Conservation (phyloP, 306 rosid species). For the Trifolium subterraneum region DNA sequence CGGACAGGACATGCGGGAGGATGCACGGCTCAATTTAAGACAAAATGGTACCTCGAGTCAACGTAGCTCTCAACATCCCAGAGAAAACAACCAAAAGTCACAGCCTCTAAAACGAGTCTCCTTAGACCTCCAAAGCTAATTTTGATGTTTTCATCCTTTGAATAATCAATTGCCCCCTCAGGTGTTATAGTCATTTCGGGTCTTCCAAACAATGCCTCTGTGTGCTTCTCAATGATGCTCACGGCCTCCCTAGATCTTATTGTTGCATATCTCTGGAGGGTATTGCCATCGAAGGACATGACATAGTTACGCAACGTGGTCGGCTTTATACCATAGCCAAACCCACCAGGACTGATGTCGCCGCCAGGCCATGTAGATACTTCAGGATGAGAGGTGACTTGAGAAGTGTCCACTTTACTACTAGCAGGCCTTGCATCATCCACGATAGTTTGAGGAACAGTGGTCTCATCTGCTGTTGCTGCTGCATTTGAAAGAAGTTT, state of each 20-base stretch:
- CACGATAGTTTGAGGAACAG: conserved; percentile 44
- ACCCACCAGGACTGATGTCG: conserved; percentile 55
- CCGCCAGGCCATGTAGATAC: conserved; percentile 63
- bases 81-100: conserved; percentile 89
- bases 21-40: conserved; percentile 53
- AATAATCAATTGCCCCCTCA: conserved; percentile 72
- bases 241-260: conserved; percentile 91
- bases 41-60: conserved; percentile 91
- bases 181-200: conserved; percentile 77
- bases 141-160: conserved; percentile 71
- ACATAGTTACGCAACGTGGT: conserved; percentile 80
- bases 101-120: conserved; percentile 89
- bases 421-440: conserved; percentile 49
- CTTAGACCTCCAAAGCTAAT: conserved; percentile 88
- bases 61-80: conserved; percentile 97
- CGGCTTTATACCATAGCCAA: conserved; percentile 60
- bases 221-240: conserved; percentile 91
- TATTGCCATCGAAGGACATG: conserved; percentile 87
- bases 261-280: conserved; percentile 81
- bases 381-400: conserved; percentile 66
- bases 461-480: conserved; percentile 50
- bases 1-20: conserved; percentile 26
- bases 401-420: conserved; percentile 48
- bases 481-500: conserved; percentile 63
- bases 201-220: conserved; percentile 92